phyloP scores from a whole-genome alignment of 2,329 filamentous ascomycete species.

The Pseudogymnoascus sp. region DNA sequence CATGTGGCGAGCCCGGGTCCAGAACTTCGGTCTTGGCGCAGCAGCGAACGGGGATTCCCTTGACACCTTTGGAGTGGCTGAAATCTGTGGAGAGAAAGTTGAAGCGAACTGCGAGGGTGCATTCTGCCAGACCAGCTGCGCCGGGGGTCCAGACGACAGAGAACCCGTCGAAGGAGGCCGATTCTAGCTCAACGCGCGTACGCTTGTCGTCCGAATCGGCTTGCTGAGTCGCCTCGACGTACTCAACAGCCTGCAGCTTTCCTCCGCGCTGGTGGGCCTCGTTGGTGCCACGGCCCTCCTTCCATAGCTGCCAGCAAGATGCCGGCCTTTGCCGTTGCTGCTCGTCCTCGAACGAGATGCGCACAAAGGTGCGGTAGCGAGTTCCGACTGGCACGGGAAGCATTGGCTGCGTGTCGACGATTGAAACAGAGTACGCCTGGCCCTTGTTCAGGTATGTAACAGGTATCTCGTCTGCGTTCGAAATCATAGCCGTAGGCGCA shows the following conservation, averaged over 20 bases:
- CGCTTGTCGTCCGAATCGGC: slow-evolving; percentile 55
- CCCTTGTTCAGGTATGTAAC: slow-evolving; percentile 98
- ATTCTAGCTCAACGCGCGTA: slow-evolving; percentile 61
- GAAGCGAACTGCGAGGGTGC: slow-evolving; percentile 84
- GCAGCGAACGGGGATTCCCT: slow-evolving; percentile 87
- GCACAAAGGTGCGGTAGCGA: slow-evolving; percentile 80
- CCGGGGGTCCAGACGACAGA: slow-evolving; percentile 81
- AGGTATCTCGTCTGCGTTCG: slow-evolving; percentile 79
- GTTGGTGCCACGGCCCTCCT: slow-evolving; percentile 89
- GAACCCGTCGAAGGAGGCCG: slow-evolving; percentile 85
- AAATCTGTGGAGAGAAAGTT: slow-evolving; percentile 99
- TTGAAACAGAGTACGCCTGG: slow-evolving; percentile 80
- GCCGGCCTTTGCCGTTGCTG: slow-evolving; percentile 78
- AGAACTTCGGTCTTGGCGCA: slow-evolving; percentile 81
- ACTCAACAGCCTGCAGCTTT: slow-evolving; percentile 89
- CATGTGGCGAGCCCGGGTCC: slow-evolving; percentile 40
- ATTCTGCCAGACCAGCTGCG: slow-evolving; percentile 60
- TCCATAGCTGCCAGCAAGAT: slow-evolving; percentile 86
- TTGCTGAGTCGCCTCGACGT: slow-evolving; percentile 60
- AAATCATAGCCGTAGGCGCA: slow-evolving; percentile 94
- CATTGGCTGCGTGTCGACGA: slow-evolving; percentile 65
- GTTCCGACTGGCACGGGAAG: slow-evolving; percentile 50
- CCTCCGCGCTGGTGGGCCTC: slow-evolving; percentile 91
- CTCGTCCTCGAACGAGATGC: slow-evolving; percentile 96
- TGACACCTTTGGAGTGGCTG: slow-evolving; percentile 96